Base-by-base conservation (phyloP, 768 basidiomycete genomes). In the Sporobolomyces pararoseus region DNA sequence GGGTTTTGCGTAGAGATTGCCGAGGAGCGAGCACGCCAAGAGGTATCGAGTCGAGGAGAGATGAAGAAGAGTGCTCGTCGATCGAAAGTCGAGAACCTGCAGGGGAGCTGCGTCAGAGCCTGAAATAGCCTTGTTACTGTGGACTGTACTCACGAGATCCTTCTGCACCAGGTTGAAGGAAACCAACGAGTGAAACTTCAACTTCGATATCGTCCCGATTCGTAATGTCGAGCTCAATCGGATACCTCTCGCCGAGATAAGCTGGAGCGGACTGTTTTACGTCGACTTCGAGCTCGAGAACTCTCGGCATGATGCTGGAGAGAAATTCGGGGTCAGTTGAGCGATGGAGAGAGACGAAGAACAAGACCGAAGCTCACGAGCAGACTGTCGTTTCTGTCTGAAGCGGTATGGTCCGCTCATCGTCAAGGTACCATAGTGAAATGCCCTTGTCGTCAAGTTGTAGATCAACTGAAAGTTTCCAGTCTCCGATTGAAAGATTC, bases 161-260 rank as follows among this genome's bases (percentile, higher is more conserved):
- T 71, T 90, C 90, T 58, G 89, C 89, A 3, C 85, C 84, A 1
- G 92, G 92, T 63, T 91, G 90, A 39, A 97, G 79, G 65, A 95
- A 81, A 7, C 89, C 84, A 64, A 92, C 89, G 14, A 91, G 81
- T 7, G 83, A 80, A 17, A 90, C 80, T 21, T 89, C 86, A 16
- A 97, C 79, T 31, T 86, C 83, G 25, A 86, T 82, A 53, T 85
- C 84, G 77, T 96, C 92, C 7, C 80, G 76, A 76, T 93, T 96
- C 6, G 80, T 84, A 19, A 95, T 82, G 53, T 85, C 82, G 49
- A 97, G 81, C 16, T 78, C 77, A 73, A 97, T 87, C 0, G 89
- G 87, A 76, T 89, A 90, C 52, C 84, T 83, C 78, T 96, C 94
- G 70, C 89, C 87, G 42, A 95, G 79, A 78, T 88, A 89, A 1